Evolutionary conservation across 352 stramenopile genomes (phyloP).

Genomic region (Pythium scleroteichum): DNA sequence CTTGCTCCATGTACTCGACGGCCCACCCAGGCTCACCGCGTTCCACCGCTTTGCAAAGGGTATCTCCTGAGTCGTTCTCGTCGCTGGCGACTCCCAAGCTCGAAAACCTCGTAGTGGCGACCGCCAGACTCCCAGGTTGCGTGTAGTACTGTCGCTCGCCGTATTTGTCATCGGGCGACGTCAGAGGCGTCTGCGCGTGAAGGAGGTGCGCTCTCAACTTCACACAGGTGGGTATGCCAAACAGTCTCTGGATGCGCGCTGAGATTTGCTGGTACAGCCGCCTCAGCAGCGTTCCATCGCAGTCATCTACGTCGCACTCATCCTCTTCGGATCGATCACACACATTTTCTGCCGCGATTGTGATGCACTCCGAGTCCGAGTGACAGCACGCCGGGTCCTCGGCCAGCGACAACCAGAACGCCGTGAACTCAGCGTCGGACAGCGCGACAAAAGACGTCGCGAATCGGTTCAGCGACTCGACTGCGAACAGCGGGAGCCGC

Average conservation of each 20-base stretch:
- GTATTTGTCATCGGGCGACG: conserved; percentile 52
- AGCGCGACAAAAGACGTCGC: conserved; percentile 59
- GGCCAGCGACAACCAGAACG: conserved; percentile 68
- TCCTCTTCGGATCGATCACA: neutral
- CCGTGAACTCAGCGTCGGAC: conserved; percentile 62
- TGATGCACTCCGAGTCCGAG: neutral
- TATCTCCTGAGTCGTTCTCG: neutral
- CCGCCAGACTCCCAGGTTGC: conserved; percentile 24
- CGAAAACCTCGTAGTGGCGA: neutral
- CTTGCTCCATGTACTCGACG: conserved; percentile 80
- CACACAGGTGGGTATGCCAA: conserved; percentile 27
- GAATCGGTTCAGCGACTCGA: conserved; percentile 48
- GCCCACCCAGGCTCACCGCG: conserved; percentile 66
- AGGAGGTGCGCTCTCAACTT: conserved; percentile 1
- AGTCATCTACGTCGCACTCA: conserved; percentile 4
- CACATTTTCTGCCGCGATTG: no score
- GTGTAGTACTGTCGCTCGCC: conserved; percentile 32
- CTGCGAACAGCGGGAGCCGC: conserved; percentile 41
- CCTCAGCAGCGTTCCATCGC: conserved; percentile 35
- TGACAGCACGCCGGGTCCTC: conserved; percentile 18
- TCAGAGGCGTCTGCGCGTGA: conserved; percentile 69
- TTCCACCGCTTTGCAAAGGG: neutral
- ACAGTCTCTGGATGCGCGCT: conserved; percentile 47
- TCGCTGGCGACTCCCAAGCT: neutral
- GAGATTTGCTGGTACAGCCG: conserved; percentile 58